A percentile compares a stretch with the other conserved stretches of the same genome.
phyloP scores from a whole-genome alignment of 2,329 filamentous ascomycete species.

The Apiospora marii region DNA sequence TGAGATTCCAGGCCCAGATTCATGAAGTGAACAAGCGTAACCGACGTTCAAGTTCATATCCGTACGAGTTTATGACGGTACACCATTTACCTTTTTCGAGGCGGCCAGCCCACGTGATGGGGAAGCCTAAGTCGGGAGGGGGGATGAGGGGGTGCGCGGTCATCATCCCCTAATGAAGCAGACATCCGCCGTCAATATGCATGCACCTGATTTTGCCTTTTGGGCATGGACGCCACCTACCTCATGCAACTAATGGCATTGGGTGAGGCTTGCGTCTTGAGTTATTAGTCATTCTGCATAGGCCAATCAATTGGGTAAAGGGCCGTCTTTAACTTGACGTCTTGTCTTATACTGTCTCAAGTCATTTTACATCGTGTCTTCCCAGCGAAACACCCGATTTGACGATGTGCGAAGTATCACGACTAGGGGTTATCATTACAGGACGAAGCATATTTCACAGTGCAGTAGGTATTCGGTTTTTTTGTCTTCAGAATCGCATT shows the following conservation, averaged over 20 bases:
- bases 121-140: neutral
- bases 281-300: neutral
- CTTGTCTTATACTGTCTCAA: neutral
- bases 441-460: neutral
- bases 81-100: too few species aligned
- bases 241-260: neutral
- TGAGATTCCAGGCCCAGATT: neutral
- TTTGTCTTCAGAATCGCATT: conserved; percentile 11
- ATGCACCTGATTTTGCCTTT: neutral
- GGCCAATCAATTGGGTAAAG: neutral
- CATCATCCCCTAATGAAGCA: neutral
- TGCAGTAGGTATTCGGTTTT: neutral
- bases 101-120: neutral
- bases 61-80: too few species aligned
- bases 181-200: neutral
- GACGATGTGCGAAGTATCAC: neutral
- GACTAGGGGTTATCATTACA: neutral
- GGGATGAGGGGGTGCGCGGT: neutral
- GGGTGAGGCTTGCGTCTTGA: neutral
- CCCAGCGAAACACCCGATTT: neutral
- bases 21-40: too few species aligned
- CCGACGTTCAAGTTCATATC: too few species aligned
- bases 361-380: neutral
- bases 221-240: neutral
- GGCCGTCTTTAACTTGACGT: conserved; percentile 3